Base-by-base conservation (phyloP, 2,329 filamentous ascomycete species). In the Corinectria fuckeliana region DNA sequence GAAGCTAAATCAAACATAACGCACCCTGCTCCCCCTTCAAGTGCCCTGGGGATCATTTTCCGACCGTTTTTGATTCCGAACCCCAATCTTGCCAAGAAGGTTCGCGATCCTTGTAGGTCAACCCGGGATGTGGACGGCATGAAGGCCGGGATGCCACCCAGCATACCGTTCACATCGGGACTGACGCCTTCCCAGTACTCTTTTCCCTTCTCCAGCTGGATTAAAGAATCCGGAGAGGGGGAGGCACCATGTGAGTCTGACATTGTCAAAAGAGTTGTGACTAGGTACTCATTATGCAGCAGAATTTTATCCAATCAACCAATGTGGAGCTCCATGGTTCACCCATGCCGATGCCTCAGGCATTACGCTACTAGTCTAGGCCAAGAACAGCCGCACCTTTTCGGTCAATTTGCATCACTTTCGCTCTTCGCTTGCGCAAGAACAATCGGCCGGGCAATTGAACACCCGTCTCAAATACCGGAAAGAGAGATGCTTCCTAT, bases 61-160 rank as follows among this genome's bases (percentile, higher is more conserved):
- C 74, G 73, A 4, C 76, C 74, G 3, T 66, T 72, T 58, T 74
- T 75, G 52, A 72, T 64, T 30, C 71, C 72, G 48, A 82, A 72
- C 7, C 84, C 84, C 4, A 93, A 74, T 70, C 91, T 91, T 13
- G 86, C 83, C 30, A 92, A 75, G 74, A 93, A 92, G 51, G 83
- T 88, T 30, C 84, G 82, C 0, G 87, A 91, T 39, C 88, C 89
- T 69, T 88, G 86, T 1, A 92, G 80, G 70, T 92, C 90, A 52
- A 89, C 84, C 48, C 85, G 81, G 3, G 86, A 87, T 62, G 90
- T 58, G 0, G 69, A 66, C 0, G 79, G 73, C 58, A 80, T 80
- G 62, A 90, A 58, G 0, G 69, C 65, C 0, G 79, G 73, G 58
- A 80, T 80, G 75, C 93, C 91, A 61, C 92, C 93, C 1, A 96